Evolutionary conservation across 2,329 filamentous ascomycete genomes (phyloP), one percentile per base, ranked within the genome.

Genomic region (Nakataea oryzae): DNA sequence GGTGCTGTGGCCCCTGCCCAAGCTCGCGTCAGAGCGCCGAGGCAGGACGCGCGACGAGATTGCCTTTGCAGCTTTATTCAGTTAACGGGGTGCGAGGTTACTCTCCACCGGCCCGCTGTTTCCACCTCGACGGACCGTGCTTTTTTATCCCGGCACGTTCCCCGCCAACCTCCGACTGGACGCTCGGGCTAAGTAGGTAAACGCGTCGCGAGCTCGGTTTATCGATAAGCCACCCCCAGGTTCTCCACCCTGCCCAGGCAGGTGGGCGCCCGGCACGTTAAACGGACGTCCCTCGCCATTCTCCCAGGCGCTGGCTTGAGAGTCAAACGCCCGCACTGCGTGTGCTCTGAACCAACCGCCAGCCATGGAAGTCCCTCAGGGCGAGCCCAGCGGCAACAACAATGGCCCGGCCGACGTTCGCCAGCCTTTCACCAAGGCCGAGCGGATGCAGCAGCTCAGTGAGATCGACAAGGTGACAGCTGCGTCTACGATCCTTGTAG

Each of bases 361-460:
- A n/a, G 21, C 17, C 50, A 55, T 34, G 59, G 47, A 55, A 5
- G n/a, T 17, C 27, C 27, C 54, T 7, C 28, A 54, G 27, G 21
- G 41, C 41, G 41, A 50, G n/a, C 41, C 41, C 6, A n/a, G 17
- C 7, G 41, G 41, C 41, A 50, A 21, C 41, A 55, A 54, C 28
- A 17, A 54, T 55, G 34, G 30, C 34, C 13, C 41, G n/a, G 58
- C 62, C 30, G 66, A 70, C 55, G 62, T 70, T 32, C 76, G 79
- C 56, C 70, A 79, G 41, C 80, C 81, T n/a, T 89, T 93, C 67
- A 89, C 86, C 12, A 82, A 88, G 41, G 83, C 88, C 54, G 89
- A 96, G 72, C 90, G 89, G 66, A 91, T 96, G 66, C 80, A 87
- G 63, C 90, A 96, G 69, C 83, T 96, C 62, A 88, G 87, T 67